Base-by-base conservation (phyloP, 352 stramenopile genomes). In the Phytopythium vexans region DNA sequence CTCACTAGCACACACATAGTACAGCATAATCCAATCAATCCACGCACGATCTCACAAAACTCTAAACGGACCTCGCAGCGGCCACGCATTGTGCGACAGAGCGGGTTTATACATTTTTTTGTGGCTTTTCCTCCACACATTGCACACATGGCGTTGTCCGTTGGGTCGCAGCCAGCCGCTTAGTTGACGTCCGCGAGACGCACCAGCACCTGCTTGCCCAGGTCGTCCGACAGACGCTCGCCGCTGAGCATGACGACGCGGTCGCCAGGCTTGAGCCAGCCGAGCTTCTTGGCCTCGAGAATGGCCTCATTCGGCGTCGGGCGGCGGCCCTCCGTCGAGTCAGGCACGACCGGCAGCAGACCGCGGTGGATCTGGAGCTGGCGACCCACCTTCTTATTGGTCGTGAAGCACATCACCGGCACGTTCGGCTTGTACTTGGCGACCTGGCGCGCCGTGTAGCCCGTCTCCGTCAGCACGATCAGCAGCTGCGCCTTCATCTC, bases 381-480 rank as follows among this genome's bases (percentile, higher is more conserved):
- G 36, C 93, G 85, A 31, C 82, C 93, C 34, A 98, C 88, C 75
- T 97, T 95, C 37, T 80, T 77, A 68, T 77, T 77, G 27, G 73
- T 68, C 41, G 83, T 92, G 58, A 92, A 95, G 74, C 83, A 94
- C 86, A 95, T 95, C 41, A 98, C 91, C 3, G 91, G 91, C 58
- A 97, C 89, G 9, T 77, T 90, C 5, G 93, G 91, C 69, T 93
- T 96, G 71, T 92, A 92, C 77, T 95, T 95, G 67, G 86, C 82
- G 4, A 95, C 78, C 68, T 83, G 86, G 49, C 83, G 82, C 11
- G 85, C 85, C 41, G 86, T 92, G 68, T 80, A 78, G 54, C 86
- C 86, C 48, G 79, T 90, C 51, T 89, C 74, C 27, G 84, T 93
- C 43, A 94, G 72, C 50, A 94, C 84, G 43, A 94, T 90, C 45